Evolutionary conservation across 345 rosid species (phyloP), one percentile per base, ranked within the genome.

Genomic region (Hibiscus trionum): DNA sequence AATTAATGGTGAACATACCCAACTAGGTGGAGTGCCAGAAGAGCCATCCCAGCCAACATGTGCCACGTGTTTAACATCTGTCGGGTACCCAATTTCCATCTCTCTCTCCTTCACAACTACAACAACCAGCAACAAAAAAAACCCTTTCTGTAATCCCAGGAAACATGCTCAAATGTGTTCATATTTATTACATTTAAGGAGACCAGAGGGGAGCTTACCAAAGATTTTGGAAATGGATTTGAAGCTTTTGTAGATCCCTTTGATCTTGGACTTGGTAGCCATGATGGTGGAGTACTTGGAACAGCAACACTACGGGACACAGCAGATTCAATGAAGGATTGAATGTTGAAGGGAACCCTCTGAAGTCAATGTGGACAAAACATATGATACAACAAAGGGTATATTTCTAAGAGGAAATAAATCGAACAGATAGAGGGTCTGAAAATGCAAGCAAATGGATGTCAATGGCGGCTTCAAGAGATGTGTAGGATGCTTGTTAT

Each of bases 41-140:
- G 82, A 74, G 47, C 95, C 91, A 47, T 94, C 96, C 96, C 88
- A 88, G 1, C 97, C 98, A 65, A 94, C 87, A 72, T 91, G 97
- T 57, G 97, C 89, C 76, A 91, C 93, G 77, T 94, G 98, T 80
- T 91, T 94, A 26, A 94, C 97, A 83, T 94, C 96, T 71, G 97
- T 91, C 4, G 97, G 98, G 70, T 81, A 88, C 83, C 98, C 97
- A 78, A 94, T 94, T 77, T 94, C 88, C 86, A 86, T 80, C 82
- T 77, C 93, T 73, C 90, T 82, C 73, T 94, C 93, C 83, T 85
- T 94, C 82, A 82, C 88, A 80, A 86, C 90, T 82, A 80, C 24
- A 76, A 46, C 44, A 39, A 39, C 44, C 44, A 39, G 10, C 46
- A 55, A 27, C 66, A 33, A 17, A 55, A 53, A 21, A 55, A 19